Evolutionary conservation across 306 rosid species (phyloP).

Genomic region (Cercis canadensis): DNA sequence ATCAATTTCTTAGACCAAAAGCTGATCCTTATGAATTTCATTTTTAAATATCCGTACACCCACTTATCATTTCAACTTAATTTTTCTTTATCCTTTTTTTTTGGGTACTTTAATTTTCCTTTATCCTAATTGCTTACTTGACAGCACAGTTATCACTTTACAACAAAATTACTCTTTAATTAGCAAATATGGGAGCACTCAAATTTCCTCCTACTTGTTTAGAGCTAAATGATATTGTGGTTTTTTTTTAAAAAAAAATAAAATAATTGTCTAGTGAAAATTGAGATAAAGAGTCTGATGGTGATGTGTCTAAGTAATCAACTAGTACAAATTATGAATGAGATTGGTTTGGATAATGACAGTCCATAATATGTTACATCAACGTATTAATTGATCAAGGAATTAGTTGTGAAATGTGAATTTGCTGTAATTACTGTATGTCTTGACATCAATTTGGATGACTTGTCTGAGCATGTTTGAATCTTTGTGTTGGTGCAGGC

Average conservation of each 20-base stretch:
- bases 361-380: background rate
- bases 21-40: no score
- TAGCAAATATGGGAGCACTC: constrained; percentile 14
- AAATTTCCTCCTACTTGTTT: background rate
- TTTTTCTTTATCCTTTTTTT: background rate
- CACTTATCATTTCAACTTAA: background rate
- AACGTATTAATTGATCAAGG: background rate
- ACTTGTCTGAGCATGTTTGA: constrained; percentile 15
- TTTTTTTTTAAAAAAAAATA: background rate
- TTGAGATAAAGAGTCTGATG: constrained; percentile 15
- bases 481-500: constrained; percentile 52
- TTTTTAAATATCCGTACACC: background rate
- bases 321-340: constrained; percentile 1
- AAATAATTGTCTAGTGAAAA: background rate
- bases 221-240: background rate
- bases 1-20: no score
- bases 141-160: background rate
- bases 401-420: background rate
- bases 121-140: background rate
- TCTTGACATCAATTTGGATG: constrained; percentile 9
- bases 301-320: background rate
- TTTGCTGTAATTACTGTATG: background rate
- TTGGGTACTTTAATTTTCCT: background rate
- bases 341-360: background rate
- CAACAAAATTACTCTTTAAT: background rate